These are phyloP conservation scores for Leucosporidium creatinivorum DNA, from an alignment of 768 basidiomycete genomes.

Conservation along the genomic window DNA sequence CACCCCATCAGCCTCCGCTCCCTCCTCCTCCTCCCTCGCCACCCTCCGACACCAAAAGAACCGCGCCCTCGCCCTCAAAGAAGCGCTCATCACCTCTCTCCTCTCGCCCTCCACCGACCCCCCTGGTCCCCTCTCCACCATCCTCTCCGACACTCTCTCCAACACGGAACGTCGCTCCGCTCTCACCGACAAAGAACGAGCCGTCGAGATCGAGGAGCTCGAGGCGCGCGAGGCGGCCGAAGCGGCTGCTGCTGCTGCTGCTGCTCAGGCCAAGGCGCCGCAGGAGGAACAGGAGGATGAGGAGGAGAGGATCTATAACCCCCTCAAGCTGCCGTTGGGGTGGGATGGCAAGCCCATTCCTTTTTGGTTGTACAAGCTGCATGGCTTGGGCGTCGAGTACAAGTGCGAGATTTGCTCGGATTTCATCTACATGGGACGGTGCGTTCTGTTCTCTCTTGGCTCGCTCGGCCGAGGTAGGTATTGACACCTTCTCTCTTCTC, in stretches of 20 bases:
- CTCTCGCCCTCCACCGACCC: conserved; percentile 51
- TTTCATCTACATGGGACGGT: conserved; percentile 94
- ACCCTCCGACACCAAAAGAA: conserved; percentile 29
- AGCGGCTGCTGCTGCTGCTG: conserved; percentile 37
- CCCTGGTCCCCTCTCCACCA: conserved; percentile 50
- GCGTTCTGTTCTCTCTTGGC: conserved; percentile 34
- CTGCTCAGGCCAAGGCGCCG: conserved; percentile 34
- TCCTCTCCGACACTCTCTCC: conserved; percentile 80
- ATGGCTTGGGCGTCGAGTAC: conserved; percentile 96
- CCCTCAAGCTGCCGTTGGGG: conserved; percentile 87
- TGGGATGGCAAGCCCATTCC: conserved; percentile 99
- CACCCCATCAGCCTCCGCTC: conserved; percentile 40
- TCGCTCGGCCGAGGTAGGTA: not conserved
- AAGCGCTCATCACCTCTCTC: conserved; percentile 44
- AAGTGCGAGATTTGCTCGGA: conserved; percentile 96
- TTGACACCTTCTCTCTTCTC: not conserved
- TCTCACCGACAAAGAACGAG: conserved; percentile 88
- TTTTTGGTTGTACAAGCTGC: conserved; percentile 95
- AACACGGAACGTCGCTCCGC: conserved; percentile 96
- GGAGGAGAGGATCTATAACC: conserved; percentile 95
- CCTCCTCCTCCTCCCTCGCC: conserved; percentile 18
- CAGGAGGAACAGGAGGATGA: conserved; percentile 66
- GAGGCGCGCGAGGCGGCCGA: conserved; percentile 41
- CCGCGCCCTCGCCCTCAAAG: conserved; percentile 31
- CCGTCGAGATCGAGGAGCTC: conserved; percentile 65